Evolutionary conservation across 768 basidiomycete species (phyloP).

Genomic region (Termitomyces sp.): DNA sequence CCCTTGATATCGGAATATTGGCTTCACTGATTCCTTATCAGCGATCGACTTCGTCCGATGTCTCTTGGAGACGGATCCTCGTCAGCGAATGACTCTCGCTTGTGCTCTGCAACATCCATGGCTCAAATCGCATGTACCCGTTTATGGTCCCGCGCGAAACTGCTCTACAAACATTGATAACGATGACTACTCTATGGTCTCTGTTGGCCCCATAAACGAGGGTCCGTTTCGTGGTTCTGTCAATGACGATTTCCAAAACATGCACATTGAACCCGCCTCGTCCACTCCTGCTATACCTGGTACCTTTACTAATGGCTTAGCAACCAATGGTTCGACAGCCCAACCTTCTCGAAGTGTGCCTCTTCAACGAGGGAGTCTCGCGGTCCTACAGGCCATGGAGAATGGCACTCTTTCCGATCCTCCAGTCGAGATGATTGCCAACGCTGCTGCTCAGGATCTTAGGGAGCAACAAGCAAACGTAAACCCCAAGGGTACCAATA

Average conservation of each 20-base stretch:
- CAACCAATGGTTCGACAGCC: slow-evolving; percentile 9
- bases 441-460: slow-evolving; percentile 24
- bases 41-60: slow-evolving; percentile 60
- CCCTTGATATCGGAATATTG: not conserved
- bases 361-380: slow-evolving; percentile 43
- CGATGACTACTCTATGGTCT: slow-evolving; percentile 20
- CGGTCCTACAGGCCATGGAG: slow-evolving; percentile 42
- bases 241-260: slow-evolving; percentile 24
- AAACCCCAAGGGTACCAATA: slow-evolving; percentile 24
- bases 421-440: slow-evolving; percentile 50
- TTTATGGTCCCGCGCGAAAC: slow-evolving; percentile 13
- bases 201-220: slow-evolving; percentile 7
- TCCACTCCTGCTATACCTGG: slow-evolving; percentile 9
- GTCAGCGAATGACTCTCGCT: slow-evolving; percentile 61
- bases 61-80: slow-evolving; percentile 64
- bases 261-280: slow-evolving; percentile 23
- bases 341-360: slow-evolving; percentile 26
- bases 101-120: slow-evolving; percentile 73
- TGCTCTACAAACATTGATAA: slow-evolving; percentile 2
- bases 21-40: slow-evolving; percentile 17
- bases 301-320: slow-evolving; percentile 5
- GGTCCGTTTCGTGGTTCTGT: slow-evolving; percentile 16
- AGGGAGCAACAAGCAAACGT: slow-evolving; percentile 13
- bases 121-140: slow-evolving; percentile 41
- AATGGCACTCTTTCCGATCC: slow-evolving; percentile 40